Evolutionary conservation across 2,329 filamentous ascomycete genomes (phyloP), one percentile per base, ranked within the genome.

Genomic region (Acrocalymma vagum): DNA sequence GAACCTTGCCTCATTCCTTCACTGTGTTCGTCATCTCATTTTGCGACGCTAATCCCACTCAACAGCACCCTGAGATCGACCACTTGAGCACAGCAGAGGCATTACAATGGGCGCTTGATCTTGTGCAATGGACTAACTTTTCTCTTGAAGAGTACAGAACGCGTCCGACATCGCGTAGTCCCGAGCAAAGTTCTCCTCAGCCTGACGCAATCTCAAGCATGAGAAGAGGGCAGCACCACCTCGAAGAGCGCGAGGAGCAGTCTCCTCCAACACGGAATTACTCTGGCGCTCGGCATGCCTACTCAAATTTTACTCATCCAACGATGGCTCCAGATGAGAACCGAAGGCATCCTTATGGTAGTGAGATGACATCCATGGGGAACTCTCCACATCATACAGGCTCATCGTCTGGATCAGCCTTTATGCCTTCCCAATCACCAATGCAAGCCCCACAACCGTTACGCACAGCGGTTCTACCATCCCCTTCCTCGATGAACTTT

Each of bases 401-500:
- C 14, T 73, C 72, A 53, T 80, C 81, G 17, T 79, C 78, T 5
- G 66, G 67, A 40, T 73, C 72, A 10, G 67, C 67, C 11, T 72
- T 57, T 28, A 44, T 55, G 42, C 51, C 47, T 29, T 51, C 54
- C 6, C 59, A 60, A 24, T 63, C 60, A 4, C 59, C 63, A 11
- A 45, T 61, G 49, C 58, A 62, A 16, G 52, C 53, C 18, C 45
- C 56, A 24, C 60, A 64, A 30, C 33, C 51, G 8, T 48, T 48
- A 6, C 48, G 53, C 20, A 39, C 55, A 11, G 32, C 45, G 6
- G 58, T 62, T 43, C 43, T 66, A 20, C 63, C 65, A 16, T 66
- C 65, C 3, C 63, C 63, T 11, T 63, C 63, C 5, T 65, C 62
- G 4, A 51, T 65, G 26, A 58, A 53, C 26, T 58, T 62, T 13